A percentile compares a stretch with the other conserved stretches of the same genome.
Evolutionary conservation across 768 basidiomycete genomes (phyloP).

Genomic region (Serendipita sp.): DNA sequence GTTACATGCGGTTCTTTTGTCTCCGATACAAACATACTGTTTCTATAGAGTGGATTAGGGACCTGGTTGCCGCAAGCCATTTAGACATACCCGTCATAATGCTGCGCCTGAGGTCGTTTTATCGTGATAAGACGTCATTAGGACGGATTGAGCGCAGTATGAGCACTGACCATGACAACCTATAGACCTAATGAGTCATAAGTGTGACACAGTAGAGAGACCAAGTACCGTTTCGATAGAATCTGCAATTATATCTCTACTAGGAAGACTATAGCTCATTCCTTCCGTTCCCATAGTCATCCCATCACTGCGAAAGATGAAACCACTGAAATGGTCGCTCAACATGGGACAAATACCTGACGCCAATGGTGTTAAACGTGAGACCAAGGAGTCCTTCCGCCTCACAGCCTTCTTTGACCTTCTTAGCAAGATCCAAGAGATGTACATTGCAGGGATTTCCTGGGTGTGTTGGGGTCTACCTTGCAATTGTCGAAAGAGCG

Average conservation of each 20-base stretch:
- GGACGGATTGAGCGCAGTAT: neutral
- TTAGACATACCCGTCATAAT: slow-evolving; percentile 62
- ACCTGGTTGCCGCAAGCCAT: neutral
- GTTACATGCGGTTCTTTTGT: neutral
- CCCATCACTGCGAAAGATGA: slow-evolving; percentile 38
- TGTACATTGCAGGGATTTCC: slow-evolving; percentile 81
- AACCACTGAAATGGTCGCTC: neutral
- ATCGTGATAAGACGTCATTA: neutral
- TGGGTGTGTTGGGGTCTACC: slow-evolving; percentile 13
- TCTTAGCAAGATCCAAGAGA: slow-evolving; percentile 60
- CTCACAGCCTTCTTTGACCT: slow-evolving; percentile 68
- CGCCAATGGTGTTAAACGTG: slow-evolving; percentile 72
- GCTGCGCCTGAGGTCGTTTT: slow-evolving; percentile 42
- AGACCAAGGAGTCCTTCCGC: slow-evolving; percentile 68
- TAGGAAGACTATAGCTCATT: slow-evolving; percentile 51
- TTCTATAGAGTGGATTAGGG: neutral
- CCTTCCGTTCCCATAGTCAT: slow-evolving; percentile 85
- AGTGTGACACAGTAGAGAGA: neutral
- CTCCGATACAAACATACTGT: neutral
- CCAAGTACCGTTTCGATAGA: slow-evolving; percentile 60
- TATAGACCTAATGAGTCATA: slow-evolving; percentile 14
- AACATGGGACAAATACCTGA: slow-evolving; percentile 32
- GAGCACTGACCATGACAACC: slow-evolving; percentile 37
- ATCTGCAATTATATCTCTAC: slow-evolving; percentile 79
- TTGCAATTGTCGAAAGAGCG: slow-evolving; percentile 10